Base-by-base conservation (phyloP, 2,329 filamentous ascomycete species). In the Botrytis medusae region DNA sequence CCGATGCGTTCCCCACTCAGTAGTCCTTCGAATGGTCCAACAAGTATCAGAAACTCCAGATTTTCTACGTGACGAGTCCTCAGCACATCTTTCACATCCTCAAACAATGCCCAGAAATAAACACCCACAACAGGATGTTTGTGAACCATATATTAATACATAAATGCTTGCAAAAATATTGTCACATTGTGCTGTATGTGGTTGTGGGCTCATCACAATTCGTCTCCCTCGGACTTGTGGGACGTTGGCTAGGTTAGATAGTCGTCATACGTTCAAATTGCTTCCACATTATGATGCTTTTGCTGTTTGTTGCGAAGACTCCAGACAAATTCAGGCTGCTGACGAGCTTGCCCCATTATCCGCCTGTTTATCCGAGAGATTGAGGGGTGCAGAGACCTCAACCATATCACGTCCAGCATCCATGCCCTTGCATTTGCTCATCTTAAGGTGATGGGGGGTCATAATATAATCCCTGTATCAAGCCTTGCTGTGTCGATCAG, bases 321-420 rank as follows among this genome's bases (percentile, higher is more conserved):
- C 44, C 61, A 59, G 46, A 59, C 29, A 60, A 61, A 69, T 61
- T 68, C 71, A 72, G 51, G 62, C 71, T 72, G 62, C 71, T 72
- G 62, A 59, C 29, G 71, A 69, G 51, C 62, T 72, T 69, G 22
- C 69, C 71, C 68, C 62, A 69, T 69, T 72, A 72, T 68, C 71
- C 71, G 71, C 62, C 71, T 68, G 62, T 68, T 72, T 73, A 73
- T 65, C 72, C 72, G 72, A 62, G 68, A 73, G 68, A 73, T 73
- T 73, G 72, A 72, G 72, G 72, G 72, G 72, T 71, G 72, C 60
- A 48, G 60, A 63, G 64, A 59, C 51, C 68, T 61, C 72, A 72
- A 71, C 59, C 69, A 71, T 22, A 71, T 64, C 69, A 71, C 69
- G 32, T 64, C 62, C 54, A 70, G 46, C 34, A 72, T 51, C 71